Evolutionary conservation across 2,329 filamentous ascomycete species (phyloP).

Genomic region (Aspergillus pseudotamarii): DNA sequence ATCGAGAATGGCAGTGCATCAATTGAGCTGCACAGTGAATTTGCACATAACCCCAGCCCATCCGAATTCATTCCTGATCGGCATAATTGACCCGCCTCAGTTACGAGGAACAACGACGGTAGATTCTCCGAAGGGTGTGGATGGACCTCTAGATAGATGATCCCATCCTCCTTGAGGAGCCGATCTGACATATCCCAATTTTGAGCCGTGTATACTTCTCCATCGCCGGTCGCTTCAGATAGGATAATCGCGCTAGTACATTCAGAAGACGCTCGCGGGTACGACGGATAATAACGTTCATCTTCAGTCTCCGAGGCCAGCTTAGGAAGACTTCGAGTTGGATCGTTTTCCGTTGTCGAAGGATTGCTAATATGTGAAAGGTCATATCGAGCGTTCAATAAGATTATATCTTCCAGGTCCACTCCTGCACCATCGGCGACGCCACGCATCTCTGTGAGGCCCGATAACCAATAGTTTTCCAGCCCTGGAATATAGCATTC

Average conservation of each 20-base stretch:
- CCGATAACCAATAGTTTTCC: neutral
- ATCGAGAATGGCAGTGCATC: neutral
- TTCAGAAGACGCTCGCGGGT: neutral
- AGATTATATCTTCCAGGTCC: neutral
- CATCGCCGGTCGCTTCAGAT: neutral
- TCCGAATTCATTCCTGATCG: neutral
- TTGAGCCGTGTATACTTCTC: neutral
- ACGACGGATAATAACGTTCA: neutral
- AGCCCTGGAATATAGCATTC: neutral
- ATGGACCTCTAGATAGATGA: neutral
- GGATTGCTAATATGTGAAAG: neutral
- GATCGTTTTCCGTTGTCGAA: neutral
- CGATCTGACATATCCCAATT: conserved; percentile 1
- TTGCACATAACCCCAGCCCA: neutral
- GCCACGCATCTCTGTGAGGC: neutral
- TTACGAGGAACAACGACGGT: neutral
- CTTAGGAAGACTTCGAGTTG: neutral
- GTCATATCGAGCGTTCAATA: neutral
- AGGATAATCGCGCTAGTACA: neutral
- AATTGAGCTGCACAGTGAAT: neutral
- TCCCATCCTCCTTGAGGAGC: neutral
- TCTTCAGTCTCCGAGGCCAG: neutral
- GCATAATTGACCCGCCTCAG: neutral
- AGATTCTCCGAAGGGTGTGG: neutral
- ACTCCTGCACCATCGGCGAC: neutral